Evolutionary conservation across 306 rosid species (phyloP), one percentile per base, ranked within the genome.

Genomic region (Ziziphus jujuba): DNA sequence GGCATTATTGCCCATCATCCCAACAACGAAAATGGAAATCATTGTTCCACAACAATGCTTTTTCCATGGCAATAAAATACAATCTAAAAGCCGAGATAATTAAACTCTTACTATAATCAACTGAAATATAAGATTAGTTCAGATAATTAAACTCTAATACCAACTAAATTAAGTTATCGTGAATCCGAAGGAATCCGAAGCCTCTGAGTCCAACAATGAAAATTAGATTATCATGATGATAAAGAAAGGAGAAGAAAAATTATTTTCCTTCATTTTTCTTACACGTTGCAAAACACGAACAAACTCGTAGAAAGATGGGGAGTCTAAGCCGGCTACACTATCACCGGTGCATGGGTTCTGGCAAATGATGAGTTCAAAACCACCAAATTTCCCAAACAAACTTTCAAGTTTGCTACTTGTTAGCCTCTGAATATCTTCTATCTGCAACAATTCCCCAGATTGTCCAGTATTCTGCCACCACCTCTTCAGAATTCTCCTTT

Each of bases 391-490:
- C 71, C 63, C 70, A 25, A 81, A 74, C 72, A 86, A 40, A 76
- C 61, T 75, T 40, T 77, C 80, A 71, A 88, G 77, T 71, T 56
- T 93, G 79, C 17, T 87, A 59, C 86, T 81, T 14, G 85, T 80
- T 65, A 93, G 77, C 70, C 65, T 90, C 36, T 86, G 90, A 73
- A 90, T 71, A 14, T 86, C 96, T 76, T 86, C 93, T 6, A 93
- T 62, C 78, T 90, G 97, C 65, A 77, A 85, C 80, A 93, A 72
- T 33, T 79, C 76, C 62, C 97, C 98, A 0, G 53, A 72, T 67
- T 93, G 98, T 69, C 86, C 79, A 38, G 84, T 81, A 13, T 23
- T 71, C 13, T 74, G 81, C 96, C 93, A 93, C 98, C 98, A 93
- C 70, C 76, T 86, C 73, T 84, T 84, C 17, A 93, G 79, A 71